These are phyloP conservation scores for Diaporthe destruens DNA, from an alignment of 2,329 filamentous ascomycete genomes.

Conservation along the genomic window DNA sequence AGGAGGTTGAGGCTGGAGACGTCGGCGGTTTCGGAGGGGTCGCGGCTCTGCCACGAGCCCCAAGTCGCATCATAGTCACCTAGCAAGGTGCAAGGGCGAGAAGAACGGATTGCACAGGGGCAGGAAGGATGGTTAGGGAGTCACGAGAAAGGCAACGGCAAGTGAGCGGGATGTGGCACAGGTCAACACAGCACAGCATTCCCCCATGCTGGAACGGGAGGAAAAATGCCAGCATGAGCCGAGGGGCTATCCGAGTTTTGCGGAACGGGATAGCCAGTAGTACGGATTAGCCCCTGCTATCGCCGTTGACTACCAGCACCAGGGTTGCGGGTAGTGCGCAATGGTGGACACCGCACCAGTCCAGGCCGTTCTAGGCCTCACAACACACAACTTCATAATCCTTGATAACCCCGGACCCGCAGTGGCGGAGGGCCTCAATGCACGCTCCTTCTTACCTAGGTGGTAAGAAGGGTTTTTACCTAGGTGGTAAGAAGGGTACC, in stretches of 20 bases:
- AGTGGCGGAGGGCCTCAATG: too few relatives aligned
- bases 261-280: background rate
- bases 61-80: background rate
- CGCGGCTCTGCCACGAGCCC: background rate
- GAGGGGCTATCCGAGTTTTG: background rate
- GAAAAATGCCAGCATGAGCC: background rate
- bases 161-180: background rate
- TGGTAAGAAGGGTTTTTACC: too few relatives aligned
- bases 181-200: background rate
- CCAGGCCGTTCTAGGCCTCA: constrained; percentile 8
- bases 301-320: background rate
- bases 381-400: too few relatives aligned
- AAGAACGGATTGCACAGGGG: background rate
- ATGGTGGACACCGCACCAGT: background rate
- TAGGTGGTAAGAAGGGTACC: too few relatives aligned
- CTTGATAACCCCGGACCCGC: too few relatives aligned
- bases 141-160: background rate
- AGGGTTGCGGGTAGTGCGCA: constrained; percentile 22
- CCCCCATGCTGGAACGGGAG: background rate
- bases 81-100: background rate
- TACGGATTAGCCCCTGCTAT: background rate
- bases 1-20: background rate
- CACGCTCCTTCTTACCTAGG: too few relatives aligned
- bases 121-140: too few relatives aligned
- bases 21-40: background rate